Evolutionary conservation across 2,329 filamentous ascomycete species (phyloP).

Genomic region (Sclerotinia subarctica): DNA sequence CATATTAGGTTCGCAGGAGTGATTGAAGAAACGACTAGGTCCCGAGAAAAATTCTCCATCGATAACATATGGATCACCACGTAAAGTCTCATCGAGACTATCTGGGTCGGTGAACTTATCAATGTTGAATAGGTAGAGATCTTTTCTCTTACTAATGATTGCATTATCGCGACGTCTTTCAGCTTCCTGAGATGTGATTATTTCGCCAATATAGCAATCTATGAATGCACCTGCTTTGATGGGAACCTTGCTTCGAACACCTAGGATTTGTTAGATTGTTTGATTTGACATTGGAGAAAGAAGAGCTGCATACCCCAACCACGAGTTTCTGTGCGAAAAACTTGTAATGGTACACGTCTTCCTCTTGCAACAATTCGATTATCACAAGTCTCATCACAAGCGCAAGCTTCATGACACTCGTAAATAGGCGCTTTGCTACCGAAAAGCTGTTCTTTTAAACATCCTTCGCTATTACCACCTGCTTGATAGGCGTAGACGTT

Average conservation of each 20-base stretch:
- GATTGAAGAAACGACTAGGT: conserved; percentile 78
- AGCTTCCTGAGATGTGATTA: conserved; percentile 63
- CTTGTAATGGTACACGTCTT: conserved; percentile 66
- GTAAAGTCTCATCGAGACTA: conserved; percentile 55
- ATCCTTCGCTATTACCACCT: conserved; percentile 48
- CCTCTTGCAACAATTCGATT: conserved; percentile 77
- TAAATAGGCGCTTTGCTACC: conserved; percentile 64
- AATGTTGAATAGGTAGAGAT: conserved; percentile 75
- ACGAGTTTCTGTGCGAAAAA: conserved; percentile 70
- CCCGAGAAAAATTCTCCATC: conserved; percentile 76
- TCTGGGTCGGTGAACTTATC: conserved; percentile 70
- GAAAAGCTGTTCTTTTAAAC: conserved; percentile 52
- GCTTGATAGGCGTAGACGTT: conserved; percentile 51
- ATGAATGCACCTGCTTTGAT: conserved; percentile 74
- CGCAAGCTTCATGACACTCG: conserved; percentile 73
- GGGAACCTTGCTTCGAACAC: conserved; percentile 61
- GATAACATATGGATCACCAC: conserved; percentile 56
- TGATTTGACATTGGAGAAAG: neutral
- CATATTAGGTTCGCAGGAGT: conserved; percentile 76
- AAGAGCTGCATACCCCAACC: conserved; percentile 63
- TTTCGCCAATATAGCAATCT: conserved; percentile 73
- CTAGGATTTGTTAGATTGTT: conserved; percentile 39
- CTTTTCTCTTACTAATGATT: conserved; percentile 59
- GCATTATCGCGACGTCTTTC: conserved; percentile 58
- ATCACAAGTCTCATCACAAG: conserved; percentile 61